Evolutionary conservation across 495 filamentous ascomycete species (phyloP).

Genomic region (Lentithecium fluviatile): DNA sequence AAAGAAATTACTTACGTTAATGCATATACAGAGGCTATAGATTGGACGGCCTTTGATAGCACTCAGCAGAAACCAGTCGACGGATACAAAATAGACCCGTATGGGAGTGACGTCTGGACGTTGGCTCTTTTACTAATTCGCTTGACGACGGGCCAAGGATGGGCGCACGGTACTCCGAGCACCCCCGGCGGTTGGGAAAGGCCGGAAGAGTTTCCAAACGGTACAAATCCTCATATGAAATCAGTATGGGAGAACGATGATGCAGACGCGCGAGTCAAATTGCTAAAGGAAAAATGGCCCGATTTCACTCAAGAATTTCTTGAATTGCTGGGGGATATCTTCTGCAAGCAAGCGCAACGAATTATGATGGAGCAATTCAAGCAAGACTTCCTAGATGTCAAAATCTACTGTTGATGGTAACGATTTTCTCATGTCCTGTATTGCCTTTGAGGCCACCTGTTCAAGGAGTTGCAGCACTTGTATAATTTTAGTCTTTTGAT

Average conservation of each 20-base stretch:
- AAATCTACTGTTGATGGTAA: neutral
- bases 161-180: no score
- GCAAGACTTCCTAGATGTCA: neutral
- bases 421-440: no score
- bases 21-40: neutral
- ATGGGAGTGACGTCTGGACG: neutral
- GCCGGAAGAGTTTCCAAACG: no score
- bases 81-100: neutral
- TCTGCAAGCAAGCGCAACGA: neutral
- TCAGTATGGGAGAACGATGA: constrained; percentile 3
- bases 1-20: neutral
- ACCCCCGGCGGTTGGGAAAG: neutral
- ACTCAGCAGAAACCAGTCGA: neutral
- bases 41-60: neutral
- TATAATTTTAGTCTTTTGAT: no score
- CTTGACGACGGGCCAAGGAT: neutral
- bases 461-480: no score
- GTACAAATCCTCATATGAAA: no score
- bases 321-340: neutral
- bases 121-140: neutral
- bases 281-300: neutral
- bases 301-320: neutral
- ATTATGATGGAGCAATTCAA: neutral
- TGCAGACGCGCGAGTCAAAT: neutral
- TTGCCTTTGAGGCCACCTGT: no score